Conservation (phyloP, 495 filamentous ascomycete genomes). For the Lophium mytilinum region DNA sequence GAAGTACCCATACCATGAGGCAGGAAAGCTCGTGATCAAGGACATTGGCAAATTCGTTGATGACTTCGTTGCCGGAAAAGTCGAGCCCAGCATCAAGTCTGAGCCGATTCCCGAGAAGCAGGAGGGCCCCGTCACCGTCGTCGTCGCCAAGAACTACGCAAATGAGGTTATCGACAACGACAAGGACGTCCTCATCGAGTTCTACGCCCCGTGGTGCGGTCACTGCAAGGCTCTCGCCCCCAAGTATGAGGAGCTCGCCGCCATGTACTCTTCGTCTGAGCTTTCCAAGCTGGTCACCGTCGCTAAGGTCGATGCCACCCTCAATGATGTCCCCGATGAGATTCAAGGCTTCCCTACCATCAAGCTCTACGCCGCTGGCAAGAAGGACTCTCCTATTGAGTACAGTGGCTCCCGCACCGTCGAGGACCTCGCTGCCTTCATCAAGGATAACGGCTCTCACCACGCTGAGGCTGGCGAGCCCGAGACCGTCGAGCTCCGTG, state of each 20-base stretch:
- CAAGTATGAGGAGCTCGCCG: constrained; percentile 75
- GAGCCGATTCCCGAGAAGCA: constrained; percentile 95
- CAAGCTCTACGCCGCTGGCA: constrained; percentile 90
- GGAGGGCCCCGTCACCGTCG: constrained; percentile 78
- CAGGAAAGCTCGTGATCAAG: constrained; percentile 67
- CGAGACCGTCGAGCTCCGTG: constrained; percentile 38
- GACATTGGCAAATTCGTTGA: constrained; percentile 77
- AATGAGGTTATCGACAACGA: constrained; percentile 84
- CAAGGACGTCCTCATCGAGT: constrained; percentile 97
- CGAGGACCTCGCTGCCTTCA: constrained; percentile 88
- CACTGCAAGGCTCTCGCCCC: constrained; percentile 91
- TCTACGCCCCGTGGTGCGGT: constrained; percentile 98
- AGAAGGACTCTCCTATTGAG: constrained; percentile 74
- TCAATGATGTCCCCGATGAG: constrained; percentile 94
- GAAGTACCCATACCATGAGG: constrained; percentile 92
- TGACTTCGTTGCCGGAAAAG: constrained; percentile 77
- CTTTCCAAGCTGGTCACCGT: constrained; percentile 72
- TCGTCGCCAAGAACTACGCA: constrained; percentile 93
- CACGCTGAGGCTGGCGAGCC: constrained; percentile 56
- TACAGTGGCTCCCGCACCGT: constrained; percentile 85
- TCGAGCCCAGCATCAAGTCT: constrained; percentile 94
- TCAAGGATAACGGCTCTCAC: constrained; percentile 90
- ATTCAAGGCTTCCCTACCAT: constrained; percentile 99
- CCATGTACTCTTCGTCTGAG: constrained; percentile 64
- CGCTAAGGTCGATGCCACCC: constrained; percentile 96